Conservation (phyloP, 2,329 filamentous ascomycete species). For the Bipolaris cookei region DNA sequence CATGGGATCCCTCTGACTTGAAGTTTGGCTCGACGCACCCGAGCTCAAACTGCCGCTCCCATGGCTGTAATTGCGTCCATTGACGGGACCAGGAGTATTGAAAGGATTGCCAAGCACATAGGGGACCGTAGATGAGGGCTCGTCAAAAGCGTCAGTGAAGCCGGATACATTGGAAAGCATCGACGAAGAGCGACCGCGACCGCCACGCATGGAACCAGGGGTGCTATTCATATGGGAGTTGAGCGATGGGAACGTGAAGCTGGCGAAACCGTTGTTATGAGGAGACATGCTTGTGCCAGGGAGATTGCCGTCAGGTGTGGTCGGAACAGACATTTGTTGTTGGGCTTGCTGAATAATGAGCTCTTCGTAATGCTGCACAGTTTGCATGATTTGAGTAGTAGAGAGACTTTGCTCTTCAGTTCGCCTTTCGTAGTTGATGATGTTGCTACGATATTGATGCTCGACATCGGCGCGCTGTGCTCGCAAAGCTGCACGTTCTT, state of each 20-base stretch:
- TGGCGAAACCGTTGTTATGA: conserved; percentile 43
- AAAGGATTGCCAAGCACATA: conserved; percentile 46
- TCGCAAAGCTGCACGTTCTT: conserved; percentile 49
- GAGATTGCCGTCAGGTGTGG: conserved; percentile 66
- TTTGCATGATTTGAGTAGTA: conserved; percentile 45
- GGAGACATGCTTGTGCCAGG: conserved; percentile 58
- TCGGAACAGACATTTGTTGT: conserved; percentile 50
- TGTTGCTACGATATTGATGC: conserved; percentile 48
- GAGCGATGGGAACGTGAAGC: conserved; percentile 47
- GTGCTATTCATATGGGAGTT: conserved; percentile 41
- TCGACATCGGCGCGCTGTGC: conserved; percentile 45
- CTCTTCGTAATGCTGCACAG: conserved; percentile 49
- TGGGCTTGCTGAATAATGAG: conserved; percentile 50
- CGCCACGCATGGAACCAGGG: conserved; percentile 44
- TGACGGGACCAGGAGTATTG: conserved; percentile 48
- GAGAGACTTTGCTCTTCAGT: conserved; percentile 49
- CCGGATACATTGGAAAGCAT: conserved; percentile 60
- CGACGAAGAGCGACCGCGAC: conserved; percentile 57
- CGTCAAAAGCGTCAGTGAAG: conserved; percentile 57
- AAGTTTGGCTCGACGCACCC: conserved; percentile 50
- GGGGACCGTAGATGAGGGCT: conserved; percentile 36
- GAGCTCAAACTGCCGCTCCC: conserved; percentile 57
- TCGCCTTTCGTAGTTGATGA: conserved; percentile 48
- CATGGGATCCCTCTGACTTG: conserved; percentile 49
- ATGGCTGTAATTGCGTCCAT: conserved; percentile 53